These are phyloP conservation scores for Epichloe amarillans DNA, from an alignment of 2,329 filamentous ascomycete species.

Conservation along the genomic window DNA sequence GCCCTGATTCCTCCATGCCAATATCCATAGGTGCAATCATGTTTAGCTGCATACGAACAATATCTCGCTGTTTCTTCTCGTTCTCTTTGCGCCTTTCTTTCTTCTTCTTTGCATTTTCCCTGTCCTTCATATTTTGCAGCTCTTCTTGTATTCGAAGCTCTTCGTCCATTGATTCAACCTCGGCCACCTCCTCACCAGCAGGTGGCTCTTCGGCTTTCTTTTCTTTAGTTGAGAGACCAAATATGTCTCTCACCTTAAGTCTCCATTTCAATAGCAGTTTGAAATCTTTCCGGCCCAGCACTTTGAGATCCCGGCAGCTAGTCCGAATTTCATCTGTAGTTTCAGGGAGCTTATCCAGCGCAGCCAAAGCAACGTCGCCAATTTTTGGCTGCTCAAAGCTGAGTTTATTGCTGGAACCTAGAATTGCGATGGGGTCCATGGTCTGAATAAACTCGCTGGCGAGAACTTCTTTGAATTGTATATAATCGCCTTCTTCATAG, in stretches of 20 bases:
- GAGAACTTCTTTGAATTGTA: slow-evolving; percentile 76
- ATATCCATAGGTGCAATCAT: slow-evolving; percentile 96
- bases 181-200: slow-evolving; percentile 47
- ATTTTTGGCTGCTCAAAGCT: slow-evolving; percentile 70
- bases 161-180: slow-evolving; percentile 85
- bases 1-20: slow-evolving; percentile 74
- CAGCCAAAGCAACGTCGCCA: slow-evolving; percentile 74
- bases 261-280: slow-evolving; percentile 82
- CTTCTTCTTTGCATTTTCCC: slow-evolving; percentile 62
- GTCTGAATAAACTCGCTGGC: slow-evolving; percentile 93
- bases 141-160: slow-evolving; percentile 85
- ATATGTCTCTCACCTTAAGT: slow-evolving; percentile 75
- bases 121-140: slow-evolving; percentile 68
- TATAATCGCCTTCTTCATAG: slow-evolving; percentile 93
- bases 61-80: slow-evolving; percentile 85
- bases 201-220: slow-evolving; percentile 47
- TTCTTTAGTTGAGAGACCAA: slow-evolving; percentile 56
- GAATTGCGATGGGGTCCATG: slow-evolving; percentile 79
- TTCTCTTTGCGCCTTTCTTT: slow-evolving; percentile 79
- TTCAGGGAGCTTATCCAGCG: slow-evolving; percentile 72
- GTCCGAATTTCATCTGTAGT: slow-evolving; percentile 70
- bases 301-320: slow-evolving; percentile 74
- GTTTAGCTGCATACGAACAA: slow-evolving; percentile 92
- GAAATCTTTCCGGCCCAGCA: slow-evolving; percentile 89
- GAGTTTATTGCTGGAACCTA: slow-evolving; percentile 74